A percentile compares a stretch with the other conserved stretches of the same genome.
These are phyloP conservation scores for Trypanosoma brucei DNA, from an alignment of 208 protist species.

Conservation along the genomic window DNA sequence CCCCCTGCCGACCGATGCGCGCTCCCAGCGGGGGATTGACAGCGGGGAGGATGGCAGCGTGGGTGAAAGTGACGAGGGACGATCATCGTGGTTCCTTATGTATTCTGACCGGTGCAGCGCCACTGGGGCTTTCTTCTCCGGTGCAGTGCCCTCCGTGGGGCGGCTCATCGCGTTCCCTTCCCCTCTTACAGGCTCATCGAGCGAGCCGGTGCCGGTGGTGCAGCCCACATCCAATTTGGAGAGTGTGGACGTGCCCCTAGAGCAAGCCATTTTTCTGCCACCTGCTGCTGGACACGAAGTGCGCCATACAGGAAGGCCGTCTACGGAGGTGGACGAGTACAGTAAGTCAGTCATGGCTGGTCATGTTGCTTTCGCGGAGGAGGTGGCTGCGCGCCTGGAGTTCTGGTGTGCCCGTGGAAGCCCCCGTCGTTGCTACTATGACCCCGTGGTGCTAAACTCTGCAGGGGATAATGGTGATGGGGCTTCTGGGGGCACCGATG, in stretches of 20 bases:
- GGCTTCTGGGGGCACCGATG: neutral
- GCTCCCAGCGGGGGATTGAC: neutral
- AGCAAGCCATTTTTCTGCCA: constrained; percentile 43
- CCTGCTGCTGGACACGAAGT: constrained; percentile 38
- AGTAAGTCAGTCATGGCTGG: constrained; percentile 19
- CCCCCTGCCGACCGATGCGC: no score
- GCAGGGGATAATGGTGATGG: neutral
- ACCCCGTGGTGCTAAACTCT: neutral
- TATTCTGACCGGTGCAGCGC: constrained; percentile 48
- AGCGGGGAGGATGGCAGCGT: constrained; percentile 23
- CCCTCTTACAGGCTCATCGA: neutral
- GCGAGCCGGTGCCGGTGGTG: neutral
- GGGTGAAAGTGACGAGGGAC: neutral
- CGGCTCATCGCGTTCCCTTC: constrained; percentile 6
- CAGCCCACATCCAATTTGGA: neutral
- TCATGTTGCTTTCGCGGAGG: constrained; percentile 55
- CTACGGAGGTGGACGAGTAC: neutral
- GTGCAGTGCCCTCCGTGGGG: neutral
- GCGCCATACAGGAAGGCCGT: neutral
- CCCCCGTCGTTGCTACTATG: constrained; percentile 32
- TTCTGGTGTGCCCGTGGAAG: constrained; percentile 73
- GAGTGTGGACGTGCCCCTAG: constrained; percentile 26
- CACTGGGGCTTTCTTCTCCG: constrained; percentile 16
- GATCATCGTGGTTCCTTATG: constrained; percentile 40
- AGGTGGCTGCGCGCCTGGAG: constrained; percentile 54